Evolutionary conservation across 371 early-diverging fungal genomes (phyloP).

Genomic region (Zancudomyces culisetae): DNA sequence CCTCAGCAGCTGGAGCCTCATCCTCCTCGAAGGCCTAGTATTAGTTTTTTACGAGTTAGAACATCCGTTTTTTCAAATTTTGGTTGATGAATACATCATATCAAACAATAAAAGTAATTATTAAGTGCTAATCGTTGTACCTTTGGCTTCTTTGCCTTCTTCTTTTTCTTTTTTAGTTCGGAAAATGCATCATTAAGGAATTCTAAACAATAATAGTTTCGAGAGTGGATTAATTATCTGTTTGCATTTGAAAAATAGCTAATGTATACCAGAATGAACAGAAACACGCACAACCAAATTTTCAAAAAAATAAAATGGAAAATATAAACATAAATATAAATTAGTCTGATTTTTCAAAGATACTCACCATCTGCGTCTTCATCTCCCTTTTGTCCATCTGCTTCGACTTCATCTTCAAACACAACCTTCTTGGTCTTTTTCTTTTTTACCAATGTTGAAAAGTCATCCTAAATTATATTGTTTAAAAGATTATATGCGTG

Average conservation of each 20-base stretch:
- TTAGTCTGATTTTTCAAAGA: too few species aligned
- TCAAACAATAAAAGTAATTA: background rate
- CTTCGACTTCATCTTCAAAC: conserved; percentile 11
- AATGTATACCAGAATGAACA: too few species aligned
- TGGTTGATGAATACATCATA: too few species aligned
- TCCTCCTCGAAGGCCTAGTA: conserved; percentile 29
- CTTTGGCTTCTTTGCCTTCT: conserved; percentile 17
- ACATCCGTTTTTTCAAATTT: too few species aligned
- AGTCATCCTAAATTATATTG: background rate
- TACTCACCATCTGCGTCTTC: too few species aligned
- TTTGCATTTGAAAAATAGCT: too few species aligned
- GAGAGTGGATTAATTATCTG: too few species aligned
- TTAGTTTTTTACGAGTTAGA: conserved; percentile 10
- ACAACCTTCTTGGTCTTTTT: conserved; percentile 28
- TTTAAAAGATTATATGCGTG: too few species aligned
- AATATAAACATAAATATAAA: background rate
- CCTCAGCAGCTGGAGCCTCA: conserved; percentile 25
- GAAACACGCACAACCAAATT: too few species aligned
- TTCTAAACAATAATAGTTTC: too few species aligned
- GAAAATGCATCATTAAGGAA: conserved; percentile 15
- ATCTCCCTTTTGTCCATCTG: conserved; percentile 5
- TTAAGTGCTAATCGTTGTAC: background rate
- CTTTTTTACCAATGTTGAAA: conserved; percentile 33
- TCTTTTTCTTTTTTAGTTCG: conserved; percentile 20
- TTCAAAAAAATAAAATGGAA: conserved; percentile 1